Percentiles rank a stretch among this genome's conserved stretches.
These are phyloP conservation scores for bread wheat (Triticum aestivum) DNA, from an alignment of 176 grass and related monocot genomes.

Conservation along the genomic window DNA sequence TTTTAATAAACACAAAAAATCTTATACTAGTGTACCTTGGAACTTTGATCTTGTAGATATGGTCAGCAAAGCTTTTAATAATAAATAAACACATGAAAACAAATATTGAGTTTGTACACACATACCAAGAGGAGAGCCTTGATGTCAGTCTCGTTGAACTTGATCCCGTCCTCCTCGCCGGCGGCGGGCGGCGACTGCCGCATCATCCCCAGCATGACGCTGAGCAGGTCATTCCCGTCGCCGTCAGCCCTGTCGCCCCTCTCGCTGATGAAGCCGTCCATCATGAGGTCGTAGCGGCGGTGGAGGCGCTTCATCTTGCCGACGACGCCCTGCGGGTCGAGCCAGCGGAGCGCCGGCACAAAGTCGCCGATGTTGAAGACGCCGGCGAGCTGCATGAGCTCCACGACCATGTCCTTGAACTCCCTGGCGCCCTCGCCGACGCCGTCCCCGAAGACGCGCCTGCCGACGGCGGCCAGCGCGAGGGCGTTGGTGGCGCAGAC, in stretches of 20 bases:
- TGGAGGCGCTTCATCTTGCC: slow-evolving; percentile 60
- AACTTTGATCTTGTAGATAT: too few species aligned
- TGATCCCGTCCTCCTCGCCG: slow-evolving; percentile 11
- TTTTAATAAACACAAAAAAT: too few species aligned
- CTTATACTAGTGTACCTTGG: too few species aligned
- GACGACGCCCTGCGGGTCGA: slow-evolving; percentile 62
- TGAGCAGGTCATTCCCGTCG: slow-evolving; percentile 34
- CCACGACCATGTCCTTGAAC: slow-evolving; percentile 68
- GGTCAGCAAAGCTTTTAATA: too few species aligned
- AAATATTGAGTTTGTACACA: not conserved
- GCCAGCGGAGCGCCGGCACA: slow-evolving; percentile 46
- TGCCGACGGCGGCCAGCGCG: slow-evolving; percentile 42
- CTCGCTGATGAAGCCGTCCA: slow-evolving; percentile 52
- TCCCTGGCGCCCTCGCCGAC: slow-evolving; percentile 35
- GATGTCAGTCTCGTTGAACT: slow-evolving; percentile 47
- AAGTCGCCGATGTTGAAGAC: slow-evolving; percentile 71
- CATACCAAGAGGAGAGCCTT: slow-evolving; percentile 66
- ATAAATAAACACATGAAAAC: too few species aligned
- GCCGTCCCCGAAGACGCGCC: slow-evolving; percentile 47
- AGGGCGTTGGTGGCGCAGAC: slow-evolving; percentile 68
- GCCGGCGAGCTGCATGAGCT: slow-evolving; percentile 58
- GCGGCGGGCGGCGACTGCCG: not conserved
- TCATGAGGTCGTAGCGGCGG: slow-evolving; percentile 59
- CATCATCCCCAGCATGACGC: slow-evolving; percentile 38
- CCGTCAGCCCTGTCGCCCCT: slow-evolving; percentile 5